phyloP scores from a whole-genome alignment of 345 rosid genomes.

The Streptanthus diversifolius region DNA sequence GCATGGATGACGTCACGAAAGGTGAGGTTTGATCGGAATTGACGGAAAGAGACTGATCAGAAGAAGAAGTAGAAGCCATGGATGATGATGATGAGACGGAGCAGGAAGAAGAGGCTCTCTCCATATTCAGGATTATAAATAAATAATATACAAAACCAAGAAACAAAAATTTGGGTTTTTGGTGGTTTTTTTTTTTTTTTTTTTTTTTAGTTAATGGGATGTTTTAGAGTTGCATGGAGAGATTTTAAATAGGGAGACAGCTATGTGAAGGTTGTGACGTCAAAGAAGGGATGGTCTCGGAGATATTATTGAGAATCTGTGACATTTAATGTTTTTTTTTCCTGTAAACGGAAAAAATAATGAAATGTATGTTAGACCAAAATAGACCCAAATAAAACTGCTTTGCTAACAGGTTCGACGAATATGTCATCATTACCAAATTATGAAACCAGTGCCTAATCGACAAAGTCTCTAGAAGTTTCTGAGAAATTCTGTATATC shows the following conservation, averaged over 20 bases:
- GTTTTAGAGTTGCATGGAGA: constrained; percentile 32
- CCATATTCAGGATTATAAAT: constrained; percentile 12
- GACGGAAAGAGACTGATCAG: constrained; percentile 22
- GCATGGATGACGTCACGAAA: constrained; percentile 27
- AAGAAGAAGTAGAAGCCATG: constrained; percentile 23
- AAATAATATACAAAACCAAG: constrained; percentile 25
- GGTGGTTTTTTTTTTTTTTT: constrained; percentile 28
- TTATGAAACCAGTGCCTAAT: constrained; percentile 6
- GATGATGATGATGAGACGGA: constrained; percentile 22
- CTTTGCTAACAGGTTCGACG: neutral
- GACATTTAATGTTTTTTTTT: constrained; percentile 23
- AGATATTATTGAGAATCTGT: constrained; percentile 33
- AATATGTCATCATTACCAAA: constrained; percentile 25
- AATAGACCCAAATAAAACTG: neutral
- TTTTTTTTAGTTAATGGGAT: neutral
- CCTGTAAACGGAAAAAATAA: constrained; percentile 21
- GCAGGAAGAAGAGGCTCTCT: constrained; percentile 22
- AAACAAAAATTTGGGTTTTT: neutral
- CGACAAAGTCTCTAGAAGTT: constrained; percentile 16
- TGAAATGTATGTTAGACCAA: constrained; percentile 12
- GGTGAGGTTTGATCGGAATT: constrained; percentile 20
- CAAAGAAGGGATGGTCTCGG: constrained; percentile 29
- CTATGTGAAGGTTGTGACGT: constrained; percentile 30
- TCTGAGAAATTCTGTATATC: constrained; percentile 15
- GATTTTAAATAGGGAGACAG: constrained; percentile 37